phyloP scores from a whole-genome alignment of 345 rosid genomes.

The Viola odorata region DNA sequence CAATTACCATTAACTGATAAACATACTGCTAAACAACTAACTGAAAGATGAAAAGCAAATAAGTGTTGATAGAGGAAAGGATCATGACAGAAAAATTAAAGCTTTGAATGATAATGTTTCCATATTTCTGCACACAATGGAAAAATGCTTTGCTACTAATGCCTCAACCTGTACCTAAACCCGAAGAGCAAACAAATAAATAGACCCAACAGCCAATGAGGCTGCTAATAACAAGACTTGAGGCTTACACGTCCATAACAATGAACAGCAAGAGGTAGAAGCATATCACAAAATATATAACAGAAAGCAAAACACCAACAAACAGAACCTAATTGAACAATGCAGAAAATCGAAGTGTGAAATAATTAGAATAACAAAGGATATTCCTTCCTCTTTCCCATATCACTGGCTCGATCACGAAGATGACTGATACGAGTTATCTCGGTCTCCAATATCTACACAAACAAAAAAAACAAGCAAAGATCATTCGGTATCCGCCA shows the following conservation, averaged over 20 bases:
- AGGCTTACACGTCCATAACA: neutral
- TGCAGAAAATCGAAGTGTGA: neutral
- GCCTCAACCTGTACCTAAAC: neutral
- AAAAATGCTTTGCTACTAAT: no score
- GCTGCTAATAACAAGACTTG: neutral
- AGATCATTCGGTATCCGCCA: no score
- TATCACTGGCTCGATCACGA: slow-evolving; percentile 98
- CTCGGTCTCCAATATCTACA: slow-evolving; percentile 92
- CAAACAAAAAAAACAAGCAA: neutral
- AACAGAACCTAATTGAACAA: neutral
- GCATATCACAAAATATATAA: neutral
- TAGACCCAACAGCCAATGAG: neutral
- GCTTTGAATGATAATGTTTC: no score
- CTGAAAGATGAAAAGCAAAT: neutral
- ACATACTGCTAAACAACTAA: no score
- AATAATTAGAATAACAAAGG: slow-evolving; percentile 41
- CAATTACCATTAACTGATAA: neutral
- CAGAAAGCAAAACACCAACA: neutral
- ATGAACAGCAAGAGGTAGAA: no score
- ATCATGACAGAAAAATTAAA: neutral
- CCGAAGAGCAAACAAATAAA: neutral
- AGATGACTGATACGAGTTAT: slow-evolving; percentile 79
- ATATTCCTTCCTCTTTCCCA: slow-evolving; percentile 94
- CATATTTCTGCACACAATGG: no score
- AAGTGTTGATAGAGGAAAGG: neutral